Base-by-base conservation (phyloP, 768 basidiomycete species). In the Lactarius sp. region DNA sequence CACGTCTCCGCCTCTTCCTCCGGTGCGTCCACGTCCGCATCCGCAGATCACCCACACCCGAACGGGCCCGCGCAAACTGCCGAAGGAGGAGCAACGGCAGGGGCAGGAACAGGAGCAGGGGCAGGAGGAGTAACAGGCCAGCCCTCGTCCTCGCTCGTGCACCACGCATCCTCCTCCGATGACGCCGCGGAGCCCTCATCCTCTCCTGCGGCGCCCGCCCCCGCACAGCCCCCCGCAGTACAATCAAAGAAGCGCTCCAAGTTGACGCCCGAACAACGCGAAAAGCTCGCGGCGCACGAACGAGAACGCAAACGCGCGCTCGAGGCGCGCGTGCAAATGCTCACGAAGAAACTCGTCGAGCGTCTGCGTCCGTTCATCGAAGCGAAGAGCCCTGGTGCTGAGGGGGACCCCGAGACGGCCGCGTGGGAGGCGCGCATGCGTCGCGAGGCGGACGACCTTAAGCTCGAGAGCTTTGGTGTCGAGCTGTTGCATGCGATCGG, bases 381-480 rank as follows among this genome's bases (percentile, higher is more conserved):
- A 69, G 94, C 95, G 50, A 85, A 90, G 74, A 78, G 83, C 55
- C 94, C 94, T 2, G 91, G 90, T 12, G 86, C 79, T 2, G 83
- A 81, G 72, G 87, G 84, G 56, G 97, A 98, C 70, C 78, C 86
- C 0, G 97, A 98, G 79, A 93, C 92, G 12, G 75, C 74, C 54
- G 79, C 81, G 16, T 99, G 94, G 70, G 87, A 91, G 74, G 79
- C 80, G 57, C 85, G 80, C 73, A 90, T 96, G 73, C 80, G 75
- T 70, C 77, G 83, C 34, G 97, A 99, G 74, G 92, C 91, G 1
- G 94, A 96, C 60, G 97, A 99, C 76, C 73, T 99, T 69, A 98
- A 98, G 78, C 76, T 98, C 58, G 96, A 99, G 79, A 94, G 92
- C 68, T 99, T 99, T 74, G 97, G 97, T 53, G 87, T 98, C 27